phyloP scores from a whole-genome alignment of 176 grass and related monocot genomes.

The Juncus effusus region DNA sequence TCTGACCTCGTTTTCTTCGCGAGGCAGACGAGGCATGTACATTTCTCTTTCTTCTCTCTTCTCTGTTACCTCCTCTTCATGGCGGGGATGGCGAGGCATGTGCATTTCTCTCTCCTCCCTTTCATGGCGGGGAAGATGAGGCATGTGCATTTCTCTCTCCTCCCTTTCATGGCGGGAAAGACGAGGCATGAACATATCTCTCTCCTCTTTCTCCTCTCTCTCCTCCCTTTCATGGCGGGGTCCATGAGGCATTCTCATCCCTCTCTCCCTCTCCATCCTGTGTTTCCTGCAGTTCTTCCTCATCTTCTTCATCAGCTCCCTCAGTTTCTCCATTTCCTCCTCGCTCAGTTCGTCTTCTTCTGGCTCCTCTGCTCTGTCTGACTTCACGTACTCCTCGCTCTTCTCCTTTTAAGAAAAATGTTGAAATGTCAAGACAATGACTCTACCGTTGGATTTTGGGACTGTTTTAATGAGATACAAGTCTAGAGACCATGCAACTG shows the following conservation, averaged over 20 bases:
- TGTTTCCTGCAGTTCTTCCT: conserved; percentile 15
- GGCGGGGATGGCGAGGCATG: too few relatives aligned
- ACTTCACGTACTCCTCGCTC: background rate
- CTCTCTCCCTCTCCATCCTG: conserved; percentile 3
- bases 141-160: conserved; percentile 6
- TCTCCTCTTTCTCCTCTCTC: too few relatives aligned
- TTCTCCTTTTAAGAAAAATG: conserved; percentile 7
- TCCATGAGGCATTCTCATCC: background rate
- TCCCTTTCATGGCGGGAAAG: conserved; percentile 23
- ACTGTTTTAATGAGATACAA: background rate
- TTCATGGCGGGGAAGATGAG: background rate
- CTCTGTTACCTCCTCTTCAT: background rate
- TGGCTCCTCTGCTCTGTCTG: conserved; percentile 6
- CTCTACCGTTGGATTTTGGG: background rate
- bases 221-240: too few relatives aligned
- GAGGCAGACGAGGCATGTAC: background rate
- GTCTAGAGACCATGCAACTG: too few relatives aligned
- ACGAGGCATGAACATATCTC: too few relatives aligned
- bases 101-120: background rate
- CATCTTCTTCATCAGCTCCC: conserved; percentile 19
- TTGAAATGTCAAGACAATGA: background rate
- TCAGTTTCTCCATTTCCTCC: conserved; percentile 27
- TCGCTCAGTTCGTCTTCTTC: conserved; percentile 4
- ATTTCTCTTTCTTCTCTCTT: conserved; percentile 15
- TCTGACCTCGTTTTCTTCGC: too few relatives aligned